Evolutionary conservation across 2,329 filamentous ascomycete genomes (phyloP).

Genomic region (Periconia digitata): DNA sequence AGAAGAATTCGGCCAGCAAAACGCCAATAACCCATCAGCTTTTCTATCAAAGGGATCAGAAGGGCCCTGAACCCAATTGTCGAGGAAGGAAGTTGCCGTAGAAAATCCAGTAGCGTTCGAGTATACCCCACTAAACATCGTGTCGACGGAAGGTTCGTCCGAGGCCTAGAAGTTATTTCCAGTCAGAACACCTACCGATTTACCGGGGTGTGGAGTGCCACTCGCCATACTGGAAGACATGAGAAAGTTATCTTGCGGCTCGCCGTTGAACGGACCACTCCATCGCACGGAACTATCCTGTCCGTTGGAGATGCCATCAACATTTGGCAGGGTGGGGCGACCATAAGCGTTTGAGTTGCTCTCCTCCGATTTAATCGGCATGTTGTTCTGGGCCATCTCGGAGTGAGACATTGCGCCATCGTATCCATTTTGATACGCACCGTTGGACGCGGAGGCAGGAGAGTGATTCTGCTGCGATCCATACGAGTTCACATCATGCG

Average conservation of each 20-base stretch:
- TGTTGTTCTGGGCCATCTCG: slow-evolving; percentile 37
- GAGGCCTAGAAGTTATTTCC: slow-evolving; percentile 44
- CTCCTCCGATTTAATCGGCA: slow-evolving; percentile 38
- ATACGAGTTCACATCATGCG: slow-evolving; percentile 28
- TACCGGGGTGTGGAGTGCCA: slow-evolving; percentile 46
- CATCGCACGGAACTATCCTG: slow-evolving; percentile 47
- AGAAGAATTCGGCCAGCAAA: slow-evolving; percentile 54
- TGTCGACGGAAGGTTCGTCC: slow-evolving; percentile 49
- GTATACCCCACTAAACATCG: slow-evolving; percentile 53
- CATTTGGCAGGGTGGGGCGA: slow-evolving; percentile 38
- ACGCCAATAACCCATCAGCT: slow-evolving; percentile 48
- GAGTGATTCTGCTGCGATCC: slow-evolving; percentile 29
- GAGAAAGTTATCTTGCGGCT: slow-evolving; percentile 50
- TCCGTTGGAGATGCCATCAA: slow-evolving; percentile 37
- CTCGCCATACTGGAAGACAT: slow-evolving; percentile 51
- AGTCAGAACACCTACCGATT: slow-evolving; percentile 48
- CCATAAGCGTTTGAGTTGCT: slow-evolving; percentile 32
- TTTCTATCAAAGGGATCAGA: slow-evolving; percentile 50
- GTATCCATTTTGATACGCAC: slow-evolving; percentile 35
- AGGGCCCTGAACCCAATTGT: slow-evolving; percentile 47
- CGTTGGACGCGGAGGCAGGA: slow-evolving; percentile 20
- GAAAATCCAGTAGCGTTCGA: slow-evolving; percentile 48
- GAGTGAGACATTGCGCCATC: slow-evolving; percentile 32
- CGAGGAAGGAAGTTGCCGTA: slow-evolving; percentile 40
- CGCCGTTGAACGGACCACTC: slow-evolving; percentile 48